A percentile compares a stretch with the other conserved stretches of the same genome.
phyloP scores from a whole-genome alignment of 177 flowering plant species.

The Vitis hybrid region DNA sequence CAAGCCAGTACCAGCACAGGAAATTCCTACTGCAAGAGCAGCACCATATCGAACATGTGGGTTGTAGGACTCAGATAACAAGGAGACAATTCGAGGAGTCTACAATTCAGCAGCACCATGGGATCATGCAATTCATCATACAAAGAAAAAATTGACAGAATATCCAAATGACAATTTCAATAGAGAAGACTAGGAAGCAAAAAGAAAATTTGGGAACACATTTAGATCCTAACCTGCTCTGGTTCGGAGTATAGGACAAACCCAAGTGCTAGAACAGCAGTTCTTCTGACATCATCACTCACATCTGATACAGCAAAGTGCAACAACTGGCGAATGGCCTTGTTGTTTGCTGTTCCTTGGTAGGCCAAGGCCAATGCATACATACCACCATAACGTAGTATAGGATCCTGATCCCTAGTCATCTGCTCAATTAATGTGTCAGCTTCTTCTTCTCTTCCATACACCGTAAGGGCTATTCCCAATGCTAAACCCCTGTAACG shows the following conservation, averaged over 20 bases:
- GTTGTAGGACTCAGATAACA: constrained; percentile 96
- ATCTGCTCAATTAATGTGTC: constrained; percentile 90
- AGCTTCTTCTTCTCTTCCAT: constrained; percentile 96
- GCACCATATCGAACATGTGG: constrained; percentile 99
- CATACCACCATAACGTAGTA: constrained; percentile 94
- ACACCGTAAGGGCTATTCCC: constrained; percentile 91
- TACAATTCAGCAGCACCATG: constrained; percentile 31
- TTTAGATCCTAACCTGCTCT: constrained; percentile 66
- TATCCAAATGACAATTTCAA: not conserved
- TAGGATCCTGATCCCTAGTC: constrained; percentile 95
- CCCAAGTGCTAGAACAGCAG: constrained; percentile 92
- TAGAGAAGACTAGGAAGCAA: not conserved
- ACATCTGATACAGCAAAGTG: constrained; percentile 99
- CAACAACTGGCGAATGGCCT: constrained; percentile 87
- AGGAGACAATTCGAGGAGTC: constrained; percentile 96
- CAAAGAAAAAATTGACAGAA: not conserved
- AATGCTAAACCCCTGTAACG: constrained; percentile 73
- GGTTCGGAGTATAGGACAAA: constrained; percentile 92
- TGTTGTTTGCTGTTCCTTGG: constrained; percentile 87
- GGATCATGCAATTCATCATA: not conserved
- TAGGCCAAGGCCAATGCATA: constrained; percentile 93
- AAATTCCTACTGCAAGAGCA: constrained; percentile 97
- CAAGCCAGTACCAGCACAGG: constrained; percentile 98
- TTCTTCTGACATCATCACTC: constrained; percentile 93
- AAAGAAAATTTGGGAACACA: not conserved